Percentiles rank a stretch among this genome's conserved stretches.
Evolutionary conservation across 2,329 filamentous ascomycete species (phyloP).

Genomic region (Penicillium sp.): DNA sequence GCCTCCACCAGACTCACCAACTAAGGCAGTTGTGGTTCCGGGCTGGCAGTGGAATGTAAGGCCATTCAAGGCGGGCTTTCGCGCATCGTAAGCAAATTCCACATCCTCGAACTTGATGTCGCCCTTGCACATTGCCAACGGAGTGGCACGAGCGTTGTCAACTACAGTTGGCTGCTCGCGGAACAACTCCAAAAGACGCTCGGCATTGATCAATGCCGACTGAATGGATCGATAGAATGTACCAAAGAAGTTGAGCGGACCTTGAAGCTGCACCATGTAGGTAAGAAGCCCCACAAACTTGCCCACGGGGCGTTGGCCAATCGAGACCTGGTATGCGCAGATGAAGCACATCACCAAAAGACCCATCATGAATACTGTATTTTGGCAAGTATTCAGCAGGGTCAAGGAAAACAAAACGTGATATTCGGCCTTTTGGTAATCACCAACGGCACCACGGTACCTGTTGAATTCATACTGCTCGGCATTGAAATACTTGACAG

Average conservation of each 20-base stretch:
- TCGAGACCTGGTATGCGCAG: constrained; percentile 74
- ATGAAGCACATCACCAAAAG: constrained; percentile 72
- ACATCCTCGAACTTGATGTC: constrained; percentile 87
- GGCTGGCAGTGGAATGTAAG: constrained; percentile 83
- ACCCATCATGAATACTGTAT: constrained; percentile 76
- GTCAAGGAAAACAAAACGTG: constrained; percentile 76
- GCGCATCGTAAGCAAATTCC: constrained; percentile 84
- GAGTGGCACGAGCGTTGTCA: constrained; percentile 67
- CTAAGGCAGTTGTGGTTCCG: constrained; percentile 91
- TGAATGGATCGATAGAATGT: constrained; percentile 96
- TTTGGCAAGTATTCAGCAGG: constrained; percentile 79
- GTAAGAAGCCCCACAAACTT: constrained; percentile 74
- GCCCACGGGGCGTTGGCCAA: constrained; percentile 65
- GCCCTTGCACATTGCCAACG: constrained; percentile 70
- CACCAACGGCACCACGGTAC: constrained; percentile 69
- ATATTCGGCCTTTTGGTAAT: constrained; percentile 74
- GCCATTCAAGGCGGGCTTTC: constrained; percentile 80
- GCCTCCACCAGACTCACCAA: constrained; percentile 93
- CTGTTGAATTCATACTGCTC: constrained; percentile 76
- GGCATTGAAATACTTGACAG: constrained; percentile 87
- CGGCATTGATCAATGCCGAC: constrained; percentile 95
- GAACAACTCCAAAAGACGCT: constrained; percentile 92
- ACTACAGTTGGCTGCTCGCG: constrained; percentile 92
- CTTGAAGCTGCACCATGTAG: constrained; percentile 78
- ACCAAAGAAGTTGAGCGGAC: constrained; percentile 83